phyloP scores from a whole-genome alignment of 2,329 filamentous ascomycete species.

The Dactylonectria macrodidyma region DNA sequence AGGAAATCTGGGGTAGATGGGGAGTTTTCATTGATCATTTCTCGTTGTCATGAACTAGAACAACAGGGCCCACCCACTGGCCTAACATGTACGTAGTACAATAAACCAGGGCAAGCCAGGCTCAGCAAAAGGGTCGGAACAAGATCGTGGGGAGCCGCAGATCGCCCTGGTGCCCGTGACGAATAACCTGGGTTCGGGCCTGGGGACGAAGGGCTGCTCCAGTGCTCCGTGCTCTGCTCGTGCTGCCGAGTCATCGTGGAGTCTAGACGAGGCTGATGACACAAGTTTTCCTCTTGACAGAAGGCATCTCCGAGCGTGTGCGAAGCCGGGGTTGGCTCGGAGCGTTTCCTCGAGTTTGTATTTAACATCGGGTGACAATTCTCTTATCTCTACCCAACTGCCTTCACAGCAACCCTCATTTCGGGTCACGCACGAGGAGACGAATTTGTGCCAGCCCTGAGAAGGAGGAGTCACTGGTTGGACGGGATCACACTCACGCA shows the following conservation, averaged over 20 bases:
- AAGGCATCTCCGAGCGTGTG: neutral
- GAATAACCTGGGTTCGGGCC: slow-evolving; percentile 19
- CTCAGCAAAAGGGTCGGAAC: slow-evolving; percentile 26
- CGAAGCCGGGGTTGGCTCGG: neutral
- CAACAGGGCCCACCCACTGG: neutral
- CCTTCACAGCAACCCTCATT: slow-evolving; percentile 4
- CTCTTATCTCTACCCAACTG: slow-evolving; percentile 26
- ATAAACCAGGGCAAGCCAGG: neutral
- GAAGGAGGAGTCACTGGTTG: neutral
- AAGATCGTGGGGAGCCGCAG: slow-evolving; percentile 47
- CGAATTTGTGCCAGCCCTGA: neutral
- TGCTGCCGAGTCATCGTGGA: neutral
- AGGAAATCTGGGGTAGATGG: slow-evolving; percentile 45
- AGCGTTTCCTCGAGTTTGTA: neutral
- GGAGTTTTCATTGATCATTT: slow-evolving; percentile 46
- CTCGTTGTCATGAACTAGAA: slow-evolving; percentile 36
- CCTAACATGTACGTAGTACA: too few relatives aligned
- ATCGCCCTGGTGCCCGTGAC: slow-evolving; percentile 40
- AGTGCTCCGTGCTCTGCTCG: slow-evolving; percentile 24
- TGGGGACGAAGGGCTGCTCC: slow-evolving; percentile 15
- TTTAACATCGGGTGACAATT: slow-evolving; percentile 18
- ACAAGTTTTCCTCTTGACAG: neutral
- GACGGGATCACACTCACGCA: slow-evolving; percentile 2
- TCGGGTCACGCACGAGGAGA: slow-evolving; percentile 21
- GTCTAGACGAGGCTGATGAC: neutral